A percentile compares a stretch with the other conserved stretches of the same genome.
Conservation (phyloP, 2,329 filamentous ascomycete species). For the Monosporascus sp. region DNA sequence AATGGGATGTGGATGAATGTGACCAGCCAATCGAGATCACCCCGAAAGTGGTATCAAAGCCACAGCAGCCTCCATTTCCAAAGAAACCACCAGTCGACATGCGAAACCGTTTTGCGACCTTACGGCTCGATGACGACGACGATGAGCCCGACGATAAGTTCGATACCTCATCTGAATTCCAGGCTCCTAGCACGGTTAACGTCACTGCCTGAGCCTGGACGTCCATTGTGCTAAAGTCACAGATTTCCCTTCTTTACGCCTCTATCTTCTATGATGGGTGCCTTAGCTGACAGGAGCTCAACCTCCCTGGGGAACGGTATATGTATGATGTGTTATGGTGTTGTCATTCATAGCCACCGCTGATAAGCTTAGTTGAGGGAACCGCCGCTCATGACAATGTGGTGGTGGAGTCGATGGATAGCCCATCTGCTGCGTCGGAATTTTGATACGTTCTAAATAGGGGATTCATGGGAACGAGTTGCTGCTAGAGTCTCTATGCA, state of each 20-base stretch:
- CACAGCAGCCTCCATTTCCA: slow-evolving; percentile 1
- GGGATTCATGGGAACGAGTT: no score
- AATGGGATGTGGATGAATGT: slow-evolving; percentile 71
- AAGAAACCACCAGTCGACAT: slow-evolving; percentile 9
- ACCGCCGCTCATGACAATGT: background rate
- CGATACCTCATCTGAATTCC: slow-evolving; percentile 27
- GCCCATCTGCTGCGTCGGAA: background rate
- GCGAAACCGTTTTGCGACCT: slow-evolving; percentile 23
- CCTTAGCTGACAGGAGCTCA: background rate
- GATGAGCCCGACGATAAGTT: slow-evolving; percentile 25
- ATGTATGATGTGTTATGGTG: background rate
- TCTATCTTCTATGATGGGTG: background rate
- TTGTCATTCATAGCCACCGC: background rate
- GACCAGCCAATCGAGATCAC: slow-evolving; percentile 46
- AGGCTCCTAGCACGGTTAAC: slow-evolving; percentile 19
- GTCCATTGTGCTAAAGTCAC: background rate
- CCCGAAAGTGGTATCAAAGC: slow-evolving; percentile 17
- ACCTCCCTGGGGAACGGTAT: background rate
- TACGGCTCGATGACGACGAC: slow-evolving; percentile 25
- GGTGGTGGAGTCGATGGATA: background rate
- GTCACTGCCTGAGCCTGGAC: slow-evolving; percentile 13
- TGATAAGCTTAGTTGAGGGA: background rate
- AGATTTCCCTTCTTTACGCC: background rate
- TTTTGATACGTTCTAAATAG: background rate
- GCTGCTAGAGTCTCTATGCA: no score